Conservation (phyloP, 192 early-diverging fungal genomes). For the Geranomyces michiganensis region DNA sequence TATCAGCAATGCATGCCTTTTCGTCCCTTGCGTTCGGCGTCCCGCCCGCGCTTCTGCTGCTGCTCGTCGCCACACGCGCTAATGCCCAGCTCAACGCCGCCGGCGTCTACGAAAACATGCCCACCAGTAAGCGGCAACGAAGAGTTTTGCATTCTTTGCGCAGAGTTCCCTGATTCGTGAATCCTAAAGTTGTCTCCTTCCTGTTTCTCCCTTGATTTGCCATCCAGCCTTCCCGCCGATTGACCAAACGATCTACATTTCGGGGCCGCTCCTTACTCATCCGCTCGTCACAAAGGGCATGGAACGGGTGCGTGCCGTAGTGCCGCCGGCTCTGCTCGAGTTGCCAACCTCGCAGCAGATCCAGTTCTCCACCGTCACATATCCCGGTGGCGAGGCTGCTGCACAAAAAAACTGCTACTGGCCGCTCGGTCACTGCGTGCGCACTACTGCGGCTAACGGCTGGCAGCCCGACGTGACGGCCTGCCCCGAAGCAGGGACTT, state of each 20-base stretch:
- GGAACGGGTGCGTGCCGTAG: not conserved
- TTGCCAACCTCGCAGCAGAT: conserved; percentile 8
- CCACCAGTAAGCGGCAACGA: conserved; percentile 19
- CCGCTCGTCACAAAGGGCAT: conserved; percentile 12
- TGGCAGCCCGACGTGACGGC: conserved; percentile 16
- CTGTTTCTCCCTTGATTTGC: not conserved
- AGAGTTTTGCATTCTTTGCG: conserved; percentile 1
- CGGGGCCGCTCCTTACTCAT: not conserved
- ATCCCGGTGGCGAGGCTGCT: not conserved
- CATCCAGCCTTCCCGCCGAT: not conserved
- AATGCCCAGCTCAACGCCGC: not conserved
- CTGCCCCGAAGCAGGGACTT: not conserved
- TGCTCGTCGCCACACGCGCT: no score
- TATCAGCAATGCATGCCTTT: no score
- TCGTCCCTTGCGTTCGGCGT: no score
- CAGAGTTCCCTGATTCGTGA: conserved; percentile 1
- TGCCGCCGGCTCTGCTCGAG: conserved; percentile 17
- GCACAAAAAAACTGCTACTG: conserved; percentile 33
- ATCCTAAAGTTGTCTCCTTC: no score
- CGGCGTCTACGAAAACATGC: conserved; percentile 28
- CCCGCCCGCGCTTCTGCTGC: no score
- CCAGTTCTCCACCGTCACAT: not conserved
- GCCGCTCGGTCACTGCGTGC: conserved; percentile 26
- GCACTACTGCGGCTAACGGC: conserved; percentile 2
- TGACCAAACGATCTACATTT: not conserved